Evolutionary conservation across 1,139 yeast species (phyloP).

Genomic region (Candida sojae): DNA sequence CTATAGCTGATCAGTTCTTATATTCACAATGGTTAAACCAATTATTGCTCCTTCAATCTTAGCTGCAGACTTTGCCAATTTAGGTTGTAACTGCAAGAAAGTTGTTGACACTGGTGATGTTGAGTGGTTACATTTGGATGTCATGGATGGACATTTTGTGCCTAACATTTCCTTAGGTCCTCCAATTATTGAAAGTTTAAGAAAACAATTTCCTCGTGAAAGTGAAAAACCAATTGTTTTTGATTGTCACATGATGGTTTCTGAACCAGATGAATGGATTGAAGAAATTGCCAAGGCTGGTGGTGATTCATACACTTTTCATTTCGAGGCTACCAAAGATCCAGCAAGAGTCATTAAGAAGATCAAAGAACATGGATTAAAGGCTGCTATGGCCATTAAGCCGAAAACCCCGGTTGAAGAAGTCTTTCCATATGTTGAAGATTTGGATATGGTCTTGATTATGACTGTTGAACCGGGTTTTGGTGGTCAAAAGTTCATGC

Average conservation of each 20-base stretch:
- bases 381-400: constrained; percentile 92
- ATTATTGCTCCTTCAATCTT: constrained; percentile 95
- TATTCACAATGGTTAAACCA: constrained; percentile 61
- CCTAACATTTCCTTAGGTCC: constrained; percentile 96
- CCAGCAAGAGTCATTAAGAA: constrained; percentile 73
- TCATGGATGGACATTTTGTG: constrained; percentile 98
- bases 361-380: constrained; percentile 81
- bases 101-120: constrained; percentile 72
- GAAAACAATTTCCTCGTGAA: constrained; percentile 70
- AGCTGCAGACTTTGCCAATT: constrained; percentile 89
- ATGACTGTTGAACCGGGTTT: constrained; percentile 99
- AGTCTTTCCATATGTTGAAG: constrained; percentile 70
- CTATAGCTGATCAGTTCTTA: too few relatives aligned
- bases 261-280: constrained; percentile 94
- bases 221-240: constrained; percentile 62
- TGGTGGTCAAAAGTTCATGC: constrained; percentile 97
- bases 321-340: constrained; percentile 87
- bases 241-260: constrained; percentile 99
- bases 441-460: constrained; percentile 87
- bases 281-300: constrained; percentile 92
- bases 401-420: constrained; percentile 93
- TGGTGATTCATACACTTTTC: constrained; percentile 96
- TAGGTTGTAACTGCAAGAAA: constrained; percentile 84
- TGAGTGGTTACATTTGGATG: constrained; percentile 97
- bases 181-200: constrained; percentile 78